Conservation (phyloP, 495 filamentous ascomycete species). For the Podospora australis region DNA sequence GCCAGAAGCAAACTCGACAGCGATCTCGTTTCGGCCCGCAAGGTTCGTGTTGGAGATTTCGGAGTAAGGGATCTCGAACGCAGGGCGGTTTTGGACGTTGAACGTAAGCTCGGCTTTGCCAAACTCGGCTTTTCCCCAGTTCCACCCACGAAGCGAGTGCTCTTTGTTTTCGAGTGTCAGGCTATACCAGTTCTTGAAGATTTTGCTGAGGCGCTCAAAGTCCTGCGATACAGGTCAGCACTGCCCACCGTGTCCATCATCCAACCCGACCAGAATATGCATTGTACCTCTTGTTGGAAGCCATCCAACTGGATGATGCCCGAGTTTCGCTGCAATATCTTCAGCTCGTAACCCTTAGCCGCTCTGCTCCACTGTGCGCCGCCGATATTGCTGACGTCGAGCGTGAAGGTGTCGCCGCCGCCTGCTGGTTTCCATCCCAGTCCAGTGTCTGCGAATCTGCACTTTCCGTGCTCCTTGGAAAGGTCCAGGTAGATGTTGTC, state of each 20-base stretch:
- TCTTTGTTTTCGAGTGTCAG: slow-evolving; percentile 86
- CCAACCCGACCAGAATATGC: not conserved
- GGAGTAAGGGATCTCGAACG: slow-evolving; percentile 95
- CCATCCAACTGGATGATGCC: slow-evolving; percentile 92
- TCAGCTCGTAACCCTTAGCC: slow-evolving; percentile 85
- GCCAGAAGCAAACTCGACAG: slow-evolving; percentile 79
- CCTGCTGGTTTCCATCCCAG: slow-evolving; percentile 88
- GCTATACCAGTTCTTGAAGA: slow-evolving; percentile 95
- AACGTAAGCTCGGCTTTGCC: slow-evolving; percentile 91
- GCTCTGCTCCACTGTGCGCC: slow-evolving; percentile 94
- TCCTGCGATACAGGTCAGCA: slow-evolving; percentile 49
- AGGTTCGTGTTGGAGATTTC: slow-evolving; percentile 98
- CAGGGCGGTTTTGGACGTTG: slow-evolving; percentile 92
- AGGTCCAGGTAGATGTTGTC: slow-evolving; percentile 94
- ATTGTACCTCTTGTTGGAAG: slow-evolving; percentile 76
- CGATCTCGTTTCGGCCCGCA: slow-evolving; percentile 95
- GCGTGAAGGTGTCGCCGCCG: slow-evolving; percentile 85
- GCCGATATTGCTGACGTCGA: slow-evolving; percentile 73
- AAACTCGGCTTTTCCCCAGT: slow-evolving; percentile 98
- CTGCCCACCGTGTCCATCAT: not conserved
- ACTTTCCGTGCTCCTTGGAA: slow-evolving; percentile 82
- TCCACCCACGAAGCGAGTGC: slow-evolving; percentile 95
- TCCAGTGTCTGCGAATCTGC: slow-evolving; percentile 86
- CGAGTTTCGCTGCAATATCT: slow-evolving; percentile 73
- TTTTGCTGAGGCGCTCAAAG: slow-evolving; percentile 78